A percentile compares a stretch with the other conserved stretches of the same genome.
Evolutionary conservation across 352 stramenopile genomes (phyloP).

Genomic region (Pythium phragmitis): DNA sequence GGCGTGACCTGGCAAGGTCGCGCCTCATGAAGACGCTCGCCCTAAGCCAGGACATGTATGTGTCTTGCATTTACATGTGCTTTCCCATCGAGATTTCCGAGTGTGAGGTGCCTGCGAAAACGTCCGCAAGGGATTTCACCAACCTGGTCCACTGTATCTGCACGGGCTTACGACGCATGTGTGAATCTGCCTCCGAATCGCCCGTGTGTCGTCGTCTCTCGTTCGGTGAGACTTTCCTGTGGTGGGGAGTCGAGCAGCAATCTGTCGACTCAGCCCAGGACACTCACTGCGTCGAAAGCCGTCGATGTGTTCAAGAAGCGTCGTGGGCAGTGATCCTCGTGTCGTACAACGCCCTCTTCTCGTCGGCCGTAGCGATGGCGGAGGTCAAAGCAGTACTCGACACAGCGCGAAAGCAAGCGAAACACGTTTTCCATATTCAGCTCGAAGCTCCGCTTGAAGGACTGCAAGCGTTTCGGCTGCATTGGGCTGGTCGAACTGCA

Average conservation of each 20-base stretch:
- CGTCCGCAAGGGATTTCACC: neutral
- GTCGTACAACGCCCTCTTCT: conserved; percentile 37
- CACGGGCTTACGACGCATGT: conserved; percentile 34
- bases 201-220: conserved; percentile 31
- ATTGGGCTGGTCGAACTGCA: conserved; percentile 14
- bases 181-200: conserved; percentile 12
- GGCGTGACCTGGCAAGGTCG: conserved; percentile 13
- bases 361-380: conserved; percentile 20
- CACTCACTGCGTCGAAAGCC: neutral
- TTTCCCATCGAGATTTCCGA: conserved; percentile 32
- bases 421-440: conserved; percentile 33
- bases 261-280: neutral
- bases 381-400: conserved; percentile 27
- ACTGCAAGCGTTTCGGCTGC: conserved; percentile 30
- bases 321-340: conserved; percentile 34
- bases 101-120: neutral
- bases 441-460: conserved; percentile 26
- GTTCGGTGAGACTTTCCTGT: conserved; percentile 33
- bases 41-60: conserved; percentile 23
- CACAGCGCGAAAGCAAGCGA: conserved; percentile 10
- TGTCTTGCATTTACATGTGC: conserved; percentile 34
- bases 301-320: conserved; percentile 6
- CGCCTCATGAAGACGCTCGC: conserved; percentile 25
- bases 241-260: conserved; percentile 29
- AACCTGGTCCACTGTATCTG: conserved; percentile 30